Percentiles rank a stretch among this genome's conserved stretches.
Conservation (phyloP, 169 alveolate genomes). For the Plasmodium cynomolgi region DNA sequence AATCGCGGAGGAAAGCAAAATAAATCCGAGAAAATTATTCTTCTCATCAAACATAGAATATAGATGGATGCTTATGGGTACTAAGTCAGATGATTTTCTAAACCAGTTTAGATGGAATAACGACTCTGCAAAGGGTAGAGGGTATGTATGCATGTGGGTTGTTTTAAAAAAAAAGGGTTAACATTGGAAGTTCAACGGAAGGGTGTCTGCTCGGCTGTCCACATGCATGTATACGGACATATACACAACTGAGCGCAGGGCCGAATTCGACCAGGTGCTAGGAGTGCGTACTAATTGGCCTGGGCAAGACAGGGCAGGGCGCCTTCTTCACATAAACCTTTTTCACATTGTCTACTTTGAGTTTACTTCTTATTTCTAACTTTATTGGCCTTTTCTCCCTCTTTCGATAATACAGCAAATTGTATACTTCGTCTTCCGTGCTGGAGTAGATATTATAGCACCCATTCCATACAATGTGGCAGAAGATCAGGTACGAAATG, state of each 20-base stretch:
- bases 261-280: neutral
- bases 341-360: slow-evolving; percentile 13
- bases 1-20: slow-evolving; percentile 61
- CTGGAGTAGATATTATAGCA: slow-evolving; percentile 62
- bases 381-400: slow-evolving; percentile 23
- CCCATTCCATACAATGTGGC: slow-evolving; percentile 74
- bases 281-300: slow-evolving; percentile 55
- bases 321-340: slow-evolving; percentile 20
- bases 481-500: slow-evolving; percentile 50
- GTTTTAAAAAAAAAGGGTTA: neutral
- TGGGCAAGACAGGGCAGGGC: slow-evolving; percentile 73
- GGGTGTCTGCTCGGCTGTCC: neutral
- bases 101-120: slow-evolving; percentile 73
- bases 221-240: neutral
- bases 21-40: slow-evolving; percentile 49
- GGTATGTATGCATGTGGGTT: neutral
- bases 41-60: slow-evolving; percentile 75
- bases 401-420: slow-evolving; percentile 31
- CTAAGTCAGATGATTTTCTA: slow-evolving; percentile 65
- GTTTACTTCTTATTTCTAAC: slow-evolving; percentile 14
- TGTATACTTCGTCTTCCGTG: slow-evolving; percentile 68
- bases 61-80: slow-evolving; percentile 73
- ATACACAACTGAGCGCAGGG: neutral
- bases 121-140: slow-evolving; percentile 22
- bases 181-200: neutral